These are phyloP conservation scores for Lignosus rhinocerotis DNA, from an alignment of 1,284 basidiomycete species.

Conservation along the genomic window DNA sequence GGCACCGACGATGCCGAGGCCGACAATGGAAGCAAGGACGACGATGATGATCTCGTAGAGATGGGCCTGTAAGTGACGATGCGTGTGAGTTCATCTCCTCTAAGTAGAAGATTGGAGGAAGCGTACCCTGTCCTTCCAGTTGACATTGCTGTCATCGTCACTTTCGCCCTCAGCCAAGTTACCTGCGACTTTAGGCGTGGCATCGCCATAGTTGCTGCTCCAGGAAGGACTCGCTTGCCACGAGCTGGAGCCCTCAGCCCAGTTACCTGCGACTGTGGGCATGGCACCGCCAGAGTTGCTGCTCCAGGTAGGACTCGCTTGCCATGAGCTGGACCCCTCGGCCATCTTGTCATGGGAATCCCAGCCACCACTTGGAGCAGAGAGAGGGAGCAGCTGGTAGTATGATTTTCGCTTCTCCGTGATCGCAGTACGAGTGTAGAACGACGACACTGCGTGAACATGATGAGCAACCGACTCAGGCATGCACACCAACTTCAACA, in stretches of 20 bases:
- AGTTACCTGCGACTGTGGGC: constrained; percentile 16
- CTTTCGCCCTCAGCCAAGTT: constrained; percentile 19
- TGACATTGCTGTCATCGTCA: constrained; percentile 10
- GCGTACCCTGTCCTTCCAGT: constrained; percentile 20
- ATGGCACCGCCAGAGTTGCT: too few species aligned
- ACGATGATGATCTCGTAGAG: constrained; percentile 30
- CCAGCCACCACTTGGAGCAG: constrained; percentile 1
- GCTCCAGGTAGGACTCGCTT: not conserved
- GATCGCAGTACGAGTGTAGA: constrained; percentile 20
- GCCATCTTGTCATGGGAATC: not conserved
- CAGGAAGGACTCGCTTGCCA: too few species aligned
- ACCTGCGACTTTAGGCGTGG: constrained; percentile 12
- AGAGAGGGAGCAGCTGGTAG: constrained; percentile 19
- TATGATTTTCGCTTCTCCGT: constrained; percentile 14
- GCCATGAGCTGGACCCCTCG: not conserved
- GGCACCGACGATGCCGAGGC: constrained; percentile 17
- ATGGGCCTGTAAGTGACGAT: constrained; percentile 16
- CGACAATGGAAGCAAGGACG: constrained; percentile 21
- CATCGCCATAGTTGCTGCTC: too few species aligned
- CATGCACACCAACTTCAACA: not conserved
- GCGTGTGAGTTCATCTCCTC: not conserved
- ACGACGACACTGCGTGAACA: constrained; percentile 12
- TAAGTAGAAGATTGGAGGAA: not conserved
- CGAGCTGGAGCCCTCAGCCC: not conserved
- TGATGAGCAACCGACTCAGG: not conserved